A percentile compares a stretch with the other conserved stretches of the same genome.
phyloP scores from a whole-genome alignment of 148 eudicot genomes.

The Chenopodium suecicum region DNA sequence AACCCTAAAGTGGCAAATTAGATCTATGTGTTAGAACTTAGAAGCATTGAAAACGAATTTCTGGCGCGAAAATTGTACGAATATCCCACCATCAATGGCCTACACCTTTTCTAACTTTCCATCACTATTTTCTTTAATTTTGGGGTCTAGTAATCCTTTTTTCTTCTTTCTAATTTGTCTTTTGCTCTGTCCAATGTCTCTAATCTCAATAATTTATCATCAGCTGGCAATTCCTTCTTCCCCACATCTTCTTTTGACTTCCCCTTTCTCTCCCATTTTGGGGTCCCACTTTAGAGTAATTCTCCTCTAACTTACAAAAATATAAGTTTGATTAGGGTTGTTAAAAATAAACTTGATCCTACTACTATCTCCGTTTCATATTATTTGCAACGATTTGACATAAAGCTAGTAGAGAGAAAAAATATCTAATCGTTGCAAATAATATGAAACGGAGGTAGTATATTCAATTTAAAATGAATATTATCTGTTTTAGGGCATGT shows the following conservation, averaged over 20 bases:
- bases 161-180: conserved; percentile 32
- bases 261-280: not conserved
- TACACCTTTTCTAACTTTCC: not conserved
- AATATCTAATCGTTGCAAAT: no score
- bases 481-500: no score
- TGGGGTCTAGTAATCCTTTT: conserved; percentile 12
- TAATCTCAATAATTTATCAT: conserved; percentile 18
- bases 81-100: not conserved
- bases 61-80: not conserved
- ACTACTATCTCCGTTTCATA: no score
- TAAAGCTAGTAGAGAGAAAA: no score
- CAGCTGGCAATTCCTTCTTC: conserved; percentile 7
- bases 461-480: no score
- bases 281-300: not conserved
- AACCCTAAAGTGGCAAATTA: not conserved
- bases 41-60: not conserved
- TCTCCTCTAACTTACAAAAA: not conserved
- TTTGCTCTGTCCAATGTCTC: conserved; percentile 27
- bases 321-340: no score
- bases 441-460: no score
- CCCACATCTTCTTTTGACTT: not conserved
- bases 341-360: no score
- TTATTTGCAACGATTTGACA: no score
- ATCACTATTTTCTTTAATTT: not conserved
- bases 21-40: not conserved